Evolutionary conservation across 1,139 yeast genomes (phyloP).

Genomic region (Sugiyamaella sp.): DNA sequence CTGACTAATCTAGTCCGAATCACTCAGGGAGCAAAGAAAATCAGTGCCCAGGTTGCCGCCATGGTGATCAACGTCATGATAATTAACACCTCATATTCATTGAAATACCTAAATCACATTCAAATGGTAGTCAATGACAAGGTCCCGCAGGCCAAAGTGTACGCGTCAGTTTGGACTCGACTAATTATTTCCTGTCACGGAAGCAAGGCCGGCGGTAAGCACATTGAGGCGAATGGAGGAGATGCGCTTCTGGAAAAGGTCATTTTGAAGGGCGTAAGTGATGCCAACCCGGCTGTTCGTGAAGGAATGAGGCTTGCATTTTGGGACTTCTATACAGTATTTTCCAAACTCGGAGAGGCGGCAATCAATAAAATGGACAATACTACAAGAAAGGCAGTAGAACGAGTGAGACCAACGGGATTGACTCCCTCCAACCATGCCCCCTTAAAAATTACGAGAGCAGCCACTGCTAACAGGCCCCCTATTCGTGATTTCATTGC

Average conservation of each 20-base stretch:
- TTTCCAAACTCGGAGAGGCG: conserved; percentile 48
- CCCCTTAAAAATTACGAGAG: conserved; percentile 21
- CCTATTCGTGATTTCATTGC: conserved; percentile 30
- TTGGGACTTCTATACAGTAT: conserved; percentile 64
- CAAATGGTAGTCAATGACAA: conserved; percentile 63
- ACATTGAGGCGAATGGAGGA: conserved; percentile 45
- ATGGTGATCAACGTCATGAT: conserved; percentile 66
- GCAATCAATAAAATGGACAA: conserved; percentile 48
- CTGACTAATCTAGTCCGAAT: conserved; percentile 61
- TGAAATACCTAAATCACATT: conserved; percentile 59
- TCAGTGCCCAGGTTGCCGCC: conserved; percentile 76
- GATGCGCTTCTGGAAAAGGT: conserved; percentile 56
- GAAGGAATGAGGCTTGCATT: conserved; percentile 72
- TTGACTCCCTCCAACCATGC: conserved; percentile 4
- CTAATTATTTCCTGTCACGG: conserved; percentile 53
- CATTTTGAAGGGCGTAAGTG: conserved; percentile 64
- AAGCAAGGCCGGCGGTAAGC: conserved; percentile 42
- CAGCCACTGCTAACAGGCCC: conserved; percentile 22
- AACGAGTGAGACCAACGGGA: conserved; percentile 48
- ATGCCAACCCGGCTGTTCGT: conserved; percentile 81
- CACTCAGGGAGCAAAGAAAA: conserved; percentile 75
- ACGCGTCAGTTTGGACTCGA: conserved; percentile 72
- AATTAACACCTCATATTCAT: conserved; percentile 56
- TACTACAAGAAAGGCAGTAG: conserved; percentile 58
- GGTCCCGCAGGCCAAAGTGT: conserved; percentile 68